Evolutionary conservation across 805 yeast species (phyloP), one percentile per base, ranked within the genome.

Genomic region (Groenewaldozyma salmanticensis): DNA sequence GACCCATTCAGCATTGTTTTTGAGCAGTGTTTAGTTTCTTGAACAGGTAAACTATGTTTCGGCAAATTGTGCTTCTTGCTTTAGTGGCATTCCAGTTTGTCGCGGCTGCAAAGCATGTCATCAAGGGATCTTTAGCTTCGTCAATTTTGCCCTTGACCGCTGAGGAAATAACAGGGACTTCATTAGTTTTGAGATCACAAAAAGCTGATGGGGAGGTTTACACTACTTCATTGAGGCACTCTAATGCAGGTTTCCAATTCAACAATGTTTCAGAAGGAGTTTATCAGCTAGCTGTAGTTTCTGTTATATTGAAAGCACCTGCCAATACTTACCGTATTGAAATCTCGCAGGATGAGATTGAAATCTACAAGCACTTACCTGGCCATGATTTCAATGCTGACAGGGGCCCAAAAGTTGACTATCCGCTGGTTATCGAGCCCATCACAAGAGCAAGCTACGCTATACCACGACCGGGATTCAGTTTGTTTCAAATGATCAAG

Each of bases 371-470:
- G 40, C 46, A 56, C 9, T 42, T 45, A 16, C 41, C 45, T 3
- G 64, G 62, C 31, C 60, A 58, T 32, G 52, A 50, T 18, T 40
- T 55, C 29, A 42, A 27, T 18, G 37, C 31, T 17, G 53, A 49
- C 22, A 42, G 43, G 7, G 65, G 67, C 2, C 58, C 63, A 2
- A 19, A 52, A 5, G 58, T 52, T 7, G 44, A 47, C 4, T 54
- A 51, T 39, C 68, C 68, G 2, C 42, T 64, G 21, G 51, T 42
- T 16, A 35, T 63, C 22, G 44, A 35, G 2, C 55, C 60, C 2
- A 41, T 51, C n/a, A 45, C 46, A 5, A 43, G 56, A 27, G 51
- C 53, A 4, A 42, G 46, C 5, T 63, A 60, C 38, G 36, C 48
- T 11, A 39, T 50, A 24, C 38, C 34, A 16, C 49, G 62, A 9